These are phyloP conservation scores for Plasmodium coatneyi DNA, from an alignment of 169 alveolate genomes.

Conservation along the genomic window DNA sequence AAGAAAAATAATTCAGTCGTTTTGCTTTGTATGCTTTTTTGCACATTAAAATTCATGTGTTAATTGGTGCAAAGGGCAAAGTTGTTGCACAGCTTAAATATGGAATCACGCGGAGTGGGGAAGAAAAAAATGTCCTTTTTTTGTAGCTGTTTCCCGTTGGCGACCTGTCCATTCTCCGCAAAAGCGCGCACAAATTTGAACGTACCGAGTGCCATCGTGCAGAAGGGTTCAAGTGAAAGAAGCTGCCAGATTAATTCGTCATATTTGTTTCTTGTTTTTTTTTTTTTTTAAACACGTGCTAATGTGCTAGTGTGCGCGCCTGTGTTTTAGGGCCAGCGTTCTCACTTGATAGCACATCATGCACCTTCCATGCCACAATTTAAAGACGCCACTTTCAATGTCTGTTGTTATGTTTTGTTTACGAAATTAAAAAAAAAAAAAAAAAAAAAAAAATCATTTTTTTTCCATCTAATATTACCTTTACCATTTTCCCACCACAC, in stretches of 20 bases:
- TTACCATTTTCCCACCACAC: not conserved
- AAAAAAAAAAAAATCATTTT: not conserved
- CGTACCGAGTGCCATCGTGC: not conserved
- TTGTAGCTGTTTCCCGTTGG: not conserved
- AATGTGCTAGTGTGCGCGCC: not conserved
- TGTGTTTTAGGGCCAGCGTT: not conserved
- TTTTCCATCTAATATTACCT: not conserved
- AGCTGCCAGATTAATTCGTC: not conserved
- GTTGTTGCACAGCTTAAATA: not conserved
- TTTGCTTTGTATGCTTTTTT: not conserved
- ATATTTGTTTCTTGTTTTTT: not conserved
- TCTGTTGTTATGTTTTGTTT: constrained; percentile 6
- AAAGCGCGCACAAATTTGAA: not conserved
- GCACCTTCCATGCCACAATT: not conserved
- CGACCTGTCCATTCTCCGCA: not conserved
- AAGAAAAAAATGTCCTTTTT: not conserved
- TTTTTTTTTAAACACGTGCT: not conserved
- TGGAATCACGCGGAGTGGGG: not conserved
- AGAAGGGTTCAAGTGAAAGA: not conserved
- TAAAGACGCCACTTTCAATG: not conserved
- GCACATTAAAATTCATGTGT: not conserved
- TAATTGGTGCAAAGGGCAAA: not conserved
- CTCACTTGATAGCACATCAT: not conserved
- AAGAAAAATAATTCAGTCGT: not conserved
- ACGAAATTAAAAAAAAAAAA: constrained; percentile 1